Evolutionary conservation across 1,284 basidiomycete species (phyloP), one percentile per base, ranked within the genome.

Genomic region (Ceratobasidium sp.): DNA sequence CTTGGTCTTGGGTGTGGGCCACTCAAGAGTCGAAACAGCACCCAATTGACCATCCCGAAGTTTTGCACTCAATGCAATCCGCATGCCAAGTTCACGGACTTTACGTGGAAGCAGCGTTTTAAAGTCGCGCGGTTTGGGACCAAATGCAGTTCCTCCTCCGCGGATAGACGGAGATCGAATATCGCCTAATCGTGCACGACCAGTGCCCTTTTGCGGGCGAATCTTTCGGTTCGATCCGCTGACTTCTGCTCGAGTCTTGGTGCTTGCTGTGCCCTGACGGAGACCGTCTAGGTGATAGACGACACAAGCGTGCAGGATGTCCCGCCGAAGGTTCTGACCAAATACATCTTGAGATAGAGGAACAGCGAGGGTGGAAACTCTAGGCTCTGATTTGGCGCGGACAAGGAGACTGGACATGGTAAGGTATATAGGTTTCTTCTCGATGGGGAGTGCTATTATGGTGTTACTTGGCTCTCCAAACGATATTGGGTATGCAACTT

Each of bases 301-400:
- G 44, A 95, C 89, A 75, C 95, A 96, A 67, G 93, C 84, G 78
- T 99, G 96, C 9, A 99, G 86, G 71, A 99, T 91, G 76, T 98
- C 95, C 21, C 87, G 85, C 58, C 96, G 90, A 49, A 96, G 86
- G 33, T 91, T 90, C 72, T 92, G 87, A 73, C 85, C 83, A 78
- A 99, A 99, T 27, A 99, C 87, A 30, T 85, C 83, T 5, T 91
- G 85, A 72, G 95, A 87, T 39, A 96, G 86, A 54, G 86, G 83
- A 33, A 91, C 90, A 25, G 91, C 80, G 69, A 82, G 81, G 21
- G 82, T 79, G 46, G 81, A 77, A 33, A 78, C 73, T 19, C 69
- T 60, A 8, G 79, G 73, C 11, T 62, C 54, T 78, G 78, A 46
- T 77, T 77, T 49, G 78, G 75, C 33, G 9, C 68, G 69, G 27